Evolutionary conservation across 306 rosid species (phyloP).

Genomic region (Luffa aegyptiaca): DNA sequence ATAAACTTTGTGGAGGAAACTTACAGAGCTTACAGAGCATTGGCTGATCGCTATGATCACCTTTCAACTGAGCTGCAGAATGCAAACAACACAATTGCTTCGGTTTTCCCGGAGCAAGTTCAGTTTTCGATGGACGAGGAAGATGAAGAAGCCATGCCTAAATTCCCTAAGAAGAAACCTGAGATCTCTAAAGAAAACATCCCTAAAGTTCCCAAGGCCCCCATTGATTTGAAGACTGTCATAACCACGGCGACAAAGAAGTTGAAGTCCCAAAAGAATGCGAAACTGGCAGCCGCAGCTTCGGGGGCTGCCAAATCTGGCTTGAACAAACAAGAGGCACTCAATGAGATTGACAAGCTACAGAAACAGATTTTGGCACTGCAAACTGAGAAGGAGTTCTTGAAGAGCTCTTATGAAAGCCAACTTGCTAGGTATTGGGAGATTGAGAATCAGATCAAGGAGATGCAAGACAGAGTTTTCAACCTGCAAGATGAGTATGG

Average conservation of each 20-base stretch:
- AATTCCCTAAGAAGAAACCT: conserved; percentile 24
- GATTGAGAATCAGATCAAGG: conserved; percentile 61
- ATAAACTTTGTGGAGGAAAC: conserved; percentile 76
- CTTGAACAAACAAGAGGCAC: conserved; percentile 60
- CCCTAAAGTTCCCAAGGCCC: conserved; percentile 56
- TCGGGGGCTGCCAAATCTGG: conserved; percentile 48
- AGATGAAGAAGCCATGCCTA: conserved; percentile 42
- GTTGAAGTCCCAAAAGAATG: conserved; percentile 25
- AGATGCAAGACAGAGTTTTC: conserved; percentile 53
- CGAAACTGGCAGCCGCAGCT: not conserved
- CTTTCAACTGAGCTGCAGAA: conserved; percentile 89
- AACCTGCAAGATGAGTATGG: conserved; percentile 81
- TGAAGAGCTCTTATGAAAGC: conserved; percentile 68
- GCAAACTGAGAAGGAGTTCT: conserved; percentile 88
- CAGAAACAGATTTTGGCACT: conserved; percentile 74
- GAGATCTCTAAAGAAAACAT: conserved; percentile 30
- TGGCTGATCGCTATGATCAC: conserved; percentile 93
- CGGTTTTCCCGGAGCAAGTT: conserved; percentile 82
- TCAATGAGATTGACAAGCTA: conserved; percentile 53
- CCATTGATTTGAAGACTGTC: conserved; percentile 41
- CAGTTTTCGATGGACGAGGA: conserved; percentile 82
- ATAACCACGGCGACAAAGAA: conserved; percentile 37
- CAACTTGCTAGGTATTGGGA: conserved; percentile 55
- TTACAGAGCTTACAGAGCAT: conserved; percentile 71
- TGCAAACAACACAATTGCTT: conserved; percentile 92